Conservation (phyloP, 2,329 filamentous ascomycete genomes). For the Alternaria atra region DNA sequence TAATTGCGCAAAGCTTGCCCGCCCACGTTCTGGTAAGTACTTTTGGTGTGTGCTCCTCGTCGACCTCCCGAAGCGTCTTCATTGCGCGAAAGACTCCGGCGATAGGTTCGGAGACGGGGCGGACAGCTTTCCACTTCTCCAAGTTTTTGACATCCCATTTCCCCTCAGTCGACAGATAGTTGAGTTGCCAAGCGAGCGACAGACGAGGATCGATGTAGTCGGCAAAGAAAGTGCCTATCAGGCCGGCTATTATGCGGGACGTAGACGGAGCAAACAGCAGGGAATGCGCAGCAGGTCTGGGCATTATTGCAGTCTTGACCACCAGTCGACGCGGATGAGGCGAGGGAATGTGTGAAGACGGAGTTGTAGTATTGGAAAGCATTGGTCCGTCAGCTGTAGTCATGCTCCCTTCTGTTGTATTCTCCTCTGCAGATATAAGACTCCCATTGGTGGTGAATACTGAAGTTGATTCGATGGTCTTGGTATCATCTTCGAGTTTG, state of each 20-base stretch:
- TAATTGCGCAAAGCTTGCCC: constrained; percentile 73
- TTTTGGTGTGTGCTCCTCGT: constrained; percentile 80
- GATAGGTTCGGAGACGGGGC: constrained; percentile 80
- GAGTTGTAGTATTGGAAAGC: constrained; percentile 3
- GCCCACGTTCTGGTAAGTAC: constrained; percentile 76
- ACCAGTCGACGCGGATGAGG: constrained; percentile 51
- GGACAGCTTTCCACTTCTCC: constrained; percentile 84
- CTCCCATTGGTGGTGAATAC: constrained; percentile 29
- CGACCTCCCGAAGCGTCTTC: constrained; percentile 91
- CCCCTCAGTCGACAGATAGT: constrained; percentile 84
- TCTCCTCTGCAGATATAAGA: constrained; percentile 25
- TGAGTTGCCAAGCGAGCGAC: constrained; percentile 87
- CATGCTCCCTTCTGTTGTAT: constrained; percentile 48
- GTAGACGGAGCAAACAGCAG: constrained; percentile 81
- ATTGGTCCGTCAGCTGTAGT: constrained; percentile 23
- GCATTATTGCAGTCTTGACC: constrained; percentile 75
- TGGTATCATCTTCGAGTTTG: constrained; percentile 25
- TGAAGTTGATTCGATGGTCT: constrained; percentile 24
- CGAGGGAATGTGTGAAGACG: constrained; percentile 22
- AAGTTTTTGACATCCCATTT: constrained; percentile 99
- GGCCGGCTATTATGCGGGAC: constrained; percentile 78
- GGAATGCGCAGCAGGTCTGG: constrained; percentile 81
- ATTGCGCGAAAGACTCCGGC: constrained; percentile 83
- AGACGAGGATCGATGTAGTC: constrained; percentile 79
- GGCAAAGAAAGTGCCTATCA: constrained; percentile 83